Conservation (phyloP, 176 grass and related monocot species). For the Oryza rufipogon region DNA sequence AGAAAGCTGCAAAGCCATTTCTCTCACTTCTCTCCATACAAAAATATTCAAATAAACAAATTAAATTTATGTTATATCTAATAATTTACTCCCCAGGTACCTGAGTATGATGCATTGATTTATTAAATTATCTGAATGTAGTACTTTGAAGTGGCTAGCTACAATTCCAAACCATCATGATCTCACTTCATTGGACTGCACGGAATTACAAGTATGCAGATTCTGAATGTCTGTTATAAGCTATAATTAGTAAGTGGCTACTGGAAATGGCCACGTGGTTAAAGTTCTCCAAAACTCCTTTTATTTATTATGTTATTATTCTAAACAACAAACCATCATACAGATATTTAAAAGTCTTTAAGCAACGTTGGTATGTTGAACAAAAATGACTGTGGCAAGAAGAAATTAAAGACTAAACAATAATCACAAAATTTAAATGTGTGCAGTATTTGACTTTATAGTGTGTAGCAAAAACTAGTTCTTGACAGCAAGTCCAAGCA, state of each 20-base stretch:
- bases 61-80: neutral
- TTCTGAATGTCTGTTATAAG: neutral
- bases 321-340: neutral
- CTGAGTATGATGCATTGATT: constrained; percentile 3
- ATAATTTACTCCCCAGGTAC: neutral
- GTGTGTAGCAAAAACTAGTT: neutral
- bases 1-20: neutral
- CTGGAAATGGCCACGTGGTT: neutral
- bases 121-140: constrained; percentile 27
- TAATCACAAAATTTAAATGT: constrained; percentile 22
- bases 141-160: constrained; percentile 17
- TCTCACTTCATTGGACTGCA: constrained; percentile 27
- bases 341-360: constrained; percentile 3
- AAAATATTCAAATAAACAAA: neutral
- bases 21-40: neutral
- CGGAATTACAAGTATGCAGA: constrained; percentile 6
- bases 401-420: neutral
- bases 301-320: neutral
- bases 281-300: constrained; percentile 12
- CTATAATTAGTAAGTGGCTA: constrained; percentile 15
- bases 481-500: constrained; percentile 11
- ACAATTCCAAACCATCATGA: neutral
- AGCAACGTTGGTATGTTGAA: constrained; percentile 11
- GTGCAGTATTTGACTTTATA: neutral
- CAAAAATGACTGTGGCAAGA: constrained; percentile 7